Conservation (phyloP, 2,329 filamentous ascomycete species). For the Kalmusia sp. region DNA sequence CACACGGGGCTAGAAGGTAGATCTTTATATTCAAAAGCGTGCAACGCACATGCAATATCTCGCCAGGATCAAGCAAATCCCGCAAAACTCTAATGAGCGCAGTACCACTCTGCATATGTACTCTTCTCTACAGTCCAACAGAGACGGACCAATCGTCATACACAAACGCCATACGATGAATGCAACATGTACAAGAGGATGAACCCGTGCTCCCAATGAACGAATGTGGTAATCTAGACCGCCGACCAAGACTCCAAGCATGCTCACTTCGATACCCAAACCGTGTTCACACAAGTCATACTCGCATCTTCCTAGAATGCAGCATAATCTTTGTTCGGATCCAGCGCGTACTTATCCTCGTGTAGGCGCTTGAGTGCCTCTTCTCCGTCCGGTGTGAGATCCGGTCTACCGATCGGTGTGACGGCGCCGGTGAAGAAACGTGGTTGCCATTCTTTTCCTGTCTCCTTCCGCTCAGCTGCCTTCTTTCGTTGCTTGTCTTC, state of each 20-base stretch:
- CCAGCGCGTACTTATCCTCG: constrained; percentile 58
- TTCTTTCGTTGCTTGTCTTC: constrained; percentile 89
- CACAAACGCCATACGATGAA: constrained; percentile 9
- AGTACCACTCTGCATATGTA: not conserved
- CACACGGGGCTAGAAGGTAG: too few species aligned
- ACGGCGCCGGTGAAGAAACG: constrained; percentile 78
- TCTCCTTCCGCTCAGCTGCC: constrained; percentile 77
- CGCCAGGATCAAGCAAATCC: not conserved
- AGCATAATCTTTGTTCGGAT: constrained; percentile 52
- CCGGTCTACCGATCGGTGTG: constrained; percentile 66
- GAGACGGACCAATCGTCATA: not conserved
- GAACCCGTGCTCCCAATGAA: constrained; percentile 1
- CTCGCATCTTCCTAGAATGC: constrained; percentile 33
- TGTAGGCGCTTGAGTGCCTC: constrained; percentile 64
- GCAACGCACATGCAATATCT: not conserved
- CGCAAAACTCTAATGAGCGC: constrained; percentile 1
- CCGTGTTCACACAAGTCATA: not conserved
- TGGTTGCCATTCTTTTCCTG: constrained; percentile 77
- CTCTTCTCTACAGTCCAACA: not conserved
- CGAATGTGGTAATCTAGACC: constrained; percentile 5
- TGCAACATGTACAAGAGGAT: not conserved
- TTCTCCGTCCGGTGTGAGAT: constrained; percentile 68
- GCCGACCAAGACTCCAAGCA: constrained; percentile 8
- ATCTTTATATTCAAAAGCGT: not conserved
- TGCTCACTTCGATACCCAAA: not conserved